Base-by-base conservation (phyloP, 2,329 filamentous ascomycete genomes). In the Colletotrichum nymphaeae region DNA sequence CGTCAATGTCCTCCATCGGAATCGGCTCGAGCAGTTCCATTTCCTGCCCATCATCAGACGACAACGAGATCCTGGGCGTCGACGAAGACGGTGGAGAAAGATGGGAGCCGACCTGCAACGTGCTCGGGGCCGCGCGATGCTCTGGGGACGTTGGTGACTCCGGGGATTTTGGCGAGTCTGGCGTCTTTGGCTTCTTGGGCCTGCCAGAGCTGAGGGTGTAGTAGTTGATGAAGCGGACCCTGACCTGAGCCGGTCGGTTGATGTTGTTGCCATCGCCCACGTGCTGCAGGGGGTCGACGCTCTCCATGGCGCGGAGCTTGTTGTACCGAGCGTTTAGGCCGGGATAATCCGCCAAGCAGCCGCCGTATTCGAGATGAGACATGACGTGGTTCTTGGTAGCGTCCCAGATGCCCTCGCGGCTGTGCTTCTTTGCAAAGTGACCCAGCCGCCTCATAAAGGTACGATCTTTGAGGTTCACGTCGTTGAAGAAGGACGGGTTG, bases 141-240 rank as follows among this genome's bases (percentile, higher is more conserved):
- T 30, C 63, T 5, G 32, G 53, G 6, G 46, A 53, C 28, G 11
- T 56, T 11, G 62, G 56, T 24, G 66, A 69, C 30, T 16, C 56
- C 3, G 66, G 69, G 19, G 69, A 73, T n/a, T 73, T 57, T 30
- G 75, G 59, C 75, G 60, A 42, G 32, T 66, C 75, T 12, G 74
- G 69, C 14, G 69, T 62, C 75, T 86, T 85, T 16, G 81, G 81
- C 68, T 82, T 80, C 76, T 93, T 95, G 2, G 88, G 87, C 72
- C 90, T 87, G 4, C 95, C 95, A 11, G 93, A 93, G 76, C 93
- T 95, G n/a, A 93, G 89, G 1, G 95, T 97, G 80, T 96, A 98
- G 80, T 97, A 98, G 79, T 98, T 98, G 70, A 94, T 87, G 78
- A 98, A 98, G 19, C 95, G 89, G 12, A 97, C 89, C 65, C 92